Percentiles rank a stretch among this genome's conserved stretches.
These are phyloP conservation scores for Melanogaster broomeanus DNA, from an alignment of 768 basidiomycete species.

Conservation along the genomic window DNA sequence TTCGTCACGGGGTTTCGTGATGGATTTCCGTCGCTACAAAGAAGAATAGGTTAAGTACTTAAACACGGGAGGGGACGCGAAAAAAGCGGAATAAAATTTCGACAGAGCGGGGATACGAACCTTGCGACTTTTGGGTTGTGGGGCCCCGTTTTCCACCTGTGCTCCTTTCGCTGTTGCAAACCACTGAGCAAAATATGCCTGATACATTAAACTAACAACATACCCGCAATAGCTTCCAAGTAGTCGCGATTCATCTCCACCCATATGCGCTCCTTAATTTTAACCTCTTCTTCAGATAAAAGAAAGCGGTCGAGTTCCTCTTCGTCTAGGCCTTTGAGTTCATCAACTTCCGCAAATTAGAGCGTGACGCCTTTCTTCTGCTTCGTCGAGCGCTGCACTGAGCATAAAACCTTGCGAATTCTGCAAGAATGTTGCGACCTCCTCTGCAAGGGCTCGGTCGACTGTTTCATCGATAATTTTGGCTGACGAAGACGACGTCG, in stretches of 20 bases:
- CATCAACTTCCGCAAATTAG: constrained; percentile 52
- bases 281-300: constrained; percentile 77
- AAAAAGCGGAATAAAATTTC: constrained; percentile 23
- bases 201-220: constrained; percentile 5
- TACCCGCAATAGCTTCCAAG: constrained; percentile 80
- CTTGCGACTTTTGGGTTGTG: constrained; percentile 67
- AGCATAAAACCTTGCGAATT: constrained; percentile 63
- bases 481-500: constrained; percentile 15
- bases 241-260: constrained; percentile 93
- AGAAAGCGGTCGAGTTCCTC: constrained; percentile 84
- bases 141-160: constrained; percentile 42
- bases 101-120: constrained; percentile 57
- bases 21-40: constrained; percentile 66
- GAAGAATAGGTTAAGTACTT: constrained; percentile 2
- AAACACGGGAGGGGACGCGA: constrained; percentile 8
- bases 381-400: constrained; percentile 64
- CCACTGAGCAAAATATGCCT: constrained; percentile 44
- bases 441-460: constrained; percentile 63
- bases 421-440: constrained; percentile 67
- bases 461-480: constrained; percentile 59
- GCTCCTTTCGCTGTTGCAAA: constrained; percentile 67
- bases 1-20: constrained; percentile 69
- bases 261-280: constrained; percentile 89
- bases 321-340: constrained; percentile 82
- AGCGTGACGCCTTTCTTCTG: constrained; percentile 60